A percentile compares a stretch with the other conserved stretches of the same genome.
Evolutionary conservation across 495 filamentous ascomycete species (phyloP).

Genomic region (Platismatia glauca): DNA sequence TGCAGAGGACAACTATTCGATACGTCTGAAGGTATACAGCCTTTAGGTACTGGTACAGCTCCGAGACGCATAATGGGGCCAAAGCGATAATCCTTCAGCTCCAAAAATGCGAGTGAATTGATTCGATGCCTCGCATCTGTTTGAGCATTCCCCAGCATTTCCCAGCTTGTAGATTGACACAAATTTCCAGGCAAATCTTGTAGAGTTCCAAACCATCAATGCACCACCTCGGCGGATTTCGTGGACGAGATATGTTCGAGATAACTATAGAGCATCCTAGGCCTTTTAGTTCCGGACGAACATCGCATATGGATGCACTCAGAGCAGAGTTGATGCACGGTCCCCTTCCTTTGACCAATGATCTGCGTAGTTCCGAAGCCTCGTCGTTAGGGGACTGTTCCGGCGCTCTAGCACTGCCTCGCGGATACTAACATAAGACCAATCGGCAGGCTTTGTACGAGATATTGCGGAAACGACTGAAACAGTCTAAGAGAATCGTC

Average conservation of each 20-base stretch:
- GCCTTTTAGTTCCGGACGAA: too few species aligned
- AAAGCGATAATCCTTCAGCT: background rate
- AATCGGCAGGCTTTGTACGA: background rate
- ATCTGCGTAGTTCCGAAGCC: background rate
- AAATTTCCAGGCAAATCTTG: too few species aligned
- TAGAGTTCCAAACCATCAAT: background rate
- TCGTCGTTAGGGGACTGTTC: background rate
- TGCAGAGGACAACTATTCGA: background rate
- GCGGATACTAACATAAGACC: background rate
- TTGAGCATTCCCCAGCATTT: background rate
- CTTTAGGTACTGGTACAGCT: too few species aligned
- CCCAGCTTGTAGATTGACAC: background rate
- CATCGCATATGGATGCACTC: too few species aligned
- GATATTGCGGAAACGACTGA: background rate
- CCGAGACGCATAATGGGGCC: background rate
- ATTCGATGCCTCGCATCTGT: background rate
- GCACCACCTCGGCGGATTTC: background rate
- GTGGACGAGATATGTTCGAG: background rate
- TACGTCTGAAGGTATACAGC: background rate
- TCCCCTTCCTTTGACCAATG: background rate
- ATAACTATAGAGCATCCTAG: background rate
- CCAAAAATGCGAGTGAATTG: background rate
- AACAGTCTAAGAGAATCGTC: background rate
- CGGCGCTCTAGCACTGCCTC: background rate
- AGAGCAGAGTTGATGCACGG: background rate